Evolutionary conservation across 371 early-diverging fungal genomes (phyloP), one percentile per base, ranked within the genome.

Genomic region (Mucor racemosus): DNA sequence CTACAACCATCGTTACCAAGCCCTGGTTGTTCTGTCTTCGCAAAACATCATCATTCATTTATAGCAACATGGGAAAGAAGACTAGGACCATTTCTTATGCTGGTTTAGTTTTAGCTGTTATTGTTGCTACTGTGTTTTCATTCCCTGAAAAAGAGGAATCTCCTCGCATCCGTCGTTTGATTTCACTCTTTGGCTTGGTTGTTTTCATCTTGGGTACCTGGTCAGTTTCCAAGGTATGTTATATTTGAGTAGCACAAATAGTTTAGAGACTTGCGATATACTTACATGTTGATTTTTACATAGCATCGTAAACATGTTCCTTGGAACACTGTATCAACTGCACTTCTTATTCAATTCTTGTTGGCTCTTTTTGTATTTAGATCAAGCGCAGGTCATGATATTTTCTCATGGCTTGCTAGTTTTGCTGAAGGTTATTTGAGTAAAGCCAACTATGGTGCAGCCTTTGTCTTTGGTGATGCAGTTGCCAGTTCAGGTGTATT

Each of bases 321-420:
- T 35, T 91, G 92, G 91, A 84, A 82, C 73, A 92, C 91, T 34
- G 89, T 94, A 35, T 74, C 82, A 46, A 84, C 84, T 53, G 94
- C 93, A 8, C 77, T 90, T 44, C 71, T 91, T 15, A 50, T 92
- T 69, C 94, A 95, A 75, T 90, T 89, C 68, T 55, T 91, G 39
- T 76, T 94, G 36, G 95, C 89, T 31, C 76, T 93, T 48, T 82
- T 95, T 65, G 91, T 94, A 46, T 82, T 94, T 65, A 84, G 87
- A 67, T 88, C 92, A 48, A 60, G 73, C 7, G 84, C 86, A 68
- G 95, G 95, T 17, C 81, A 85, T 66, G 75, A 85, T 67, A 66
- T 93, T 33, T 94, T 95, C 80, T 69, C 76, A 36, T 92, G 90
- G 88, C 62, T 92, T 33, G 79, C 95, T 33, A 66, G 63, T 19